Conservation (phyloP, 805 yeast genomes). For the Sungouiozyma ichnusensis region DNA sequence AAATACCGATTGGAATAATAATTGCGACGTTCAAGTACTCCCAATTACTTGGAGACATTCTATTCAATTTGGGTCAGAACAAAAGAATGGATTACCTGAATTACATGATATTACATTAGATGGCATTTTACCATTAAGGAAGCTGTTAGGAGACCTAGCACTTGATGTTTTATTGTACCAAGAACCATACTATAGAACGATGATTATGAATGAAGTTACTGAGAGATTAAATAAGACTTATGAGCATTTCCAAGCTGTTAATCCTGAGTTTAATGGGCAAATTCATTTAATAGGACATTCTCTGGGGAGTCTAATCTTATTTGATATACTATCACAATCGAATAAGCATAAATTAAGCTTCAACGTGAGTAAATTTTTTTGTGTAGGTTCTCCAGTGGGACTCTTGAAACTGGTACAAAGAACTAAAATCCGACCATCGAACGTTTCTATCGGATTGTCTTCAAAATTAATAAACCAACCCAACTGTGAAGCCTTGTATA, state of each 20-base stretch:
- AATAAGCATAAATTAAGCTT: slow-evolving; percentile 44
- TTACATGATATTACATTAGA: slow-evolving; percentile 64
- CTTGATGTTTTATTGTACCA: slow-evolving; percentile 73
- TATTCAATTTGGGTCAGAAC: slow-evolving; percentile 44
- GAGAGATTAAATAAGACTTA: slow-evolving; percentile 54
- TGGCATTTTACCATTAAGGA: slow-evolving; percentile 67
- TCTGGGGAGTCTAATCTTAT: slow-evolving; percentile 74
- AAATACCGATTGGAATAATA: slow-evolving; percentile 33
- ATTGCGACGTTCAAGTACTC: slow-evolving; percentile 66
- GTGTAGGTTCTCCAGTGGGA: slow-evolving; percentile 87
- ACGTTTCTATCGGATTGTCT: slow-evolving; percentile 24
- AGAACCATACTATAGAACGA: slow-evolving; percentile 55
- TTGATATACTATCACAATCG: slow-evolving; percentile 58
- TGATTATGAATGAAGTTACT: slow-evolving; percentile 54
- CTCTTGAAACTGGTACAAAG: slow-evolving; percentile 67
- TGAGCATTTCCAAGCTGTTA: slow-evolving; percentile 43
- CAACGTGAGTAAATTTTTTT: slow-evolving; percentile 62
- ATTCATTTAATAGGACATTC: slow-evolving; percentile 87
- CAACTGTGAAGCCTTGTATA: slow-evolving; percentile 57
- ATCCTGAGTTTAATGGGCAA: slow-evolving; percentile 70
- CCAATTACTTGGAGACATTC: slow-evolving; percentile 91
- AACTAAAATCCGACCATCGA: slow-evolving; percentile 35
- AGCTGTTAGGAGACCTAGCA: slow-evolving; percentile 75
- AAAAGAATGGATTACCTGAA: slow-evolving; percentile 42
- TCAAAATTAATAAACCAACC: slow-evolving; percentile 29